Conservation (phyloP, 441 rosid species). For the Brassica balearica region DNA sequence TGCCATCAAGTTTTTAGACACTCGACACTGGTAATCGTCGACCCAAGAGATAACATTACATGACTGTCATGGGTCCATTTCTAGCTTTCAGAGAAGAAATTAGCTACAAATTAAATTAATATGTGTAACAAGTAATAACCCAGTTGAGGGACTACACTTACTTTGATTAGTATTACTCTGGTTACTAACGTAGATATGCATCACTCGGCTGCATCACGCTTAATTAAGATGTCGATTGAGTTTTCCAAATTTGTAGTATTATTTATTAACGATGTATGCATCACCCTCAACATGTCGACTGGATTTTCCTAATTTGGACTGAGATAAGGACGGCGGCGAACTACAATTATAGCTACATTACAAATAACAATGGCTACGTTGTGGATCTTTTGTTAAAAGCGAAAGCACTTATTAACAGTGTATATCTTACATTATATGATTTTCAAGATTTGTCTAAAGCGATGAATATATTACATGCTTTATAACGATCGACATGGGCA, state of each 20-base stretch:
- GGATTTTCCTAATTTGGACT: conserved; percentile 7
- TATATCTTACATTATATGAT: not conserved
- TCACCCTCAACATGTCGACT: conserved; percentile 19
- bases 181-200: not conserved
- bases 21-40: not conserved
- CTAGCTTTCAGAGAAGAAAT: not conserved
- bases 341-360: conserved; percentile 19
- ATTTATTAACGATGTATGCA: not conserved
- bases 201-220: not conserved
- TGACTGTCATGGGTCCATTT: not conserved
- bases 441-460: conserved; percentile 20
- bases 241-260: not conserved
- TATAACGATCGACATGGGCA: not conserved
- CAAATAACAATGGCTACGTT: not conserved
- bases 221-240: not conserved
- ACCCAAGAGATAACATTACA: not conserved
- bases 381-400: not conserved
- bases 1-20: not conserved
- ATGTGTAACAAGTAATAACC: not conserved
- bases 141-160: not conserved
- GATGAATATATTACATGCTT: conserved; percentile 6
- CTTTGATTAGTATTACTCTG: not conserved
- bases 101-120: not conserved
- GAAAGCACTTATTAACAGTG: not conserved
- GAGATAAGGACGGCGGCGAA: not conserved